These are phyloP conservation scores for Maudiozyma serrabonitensis DNA, from an alignment of 805 yeast genomes.

Conservation along the genomic window DNA sequence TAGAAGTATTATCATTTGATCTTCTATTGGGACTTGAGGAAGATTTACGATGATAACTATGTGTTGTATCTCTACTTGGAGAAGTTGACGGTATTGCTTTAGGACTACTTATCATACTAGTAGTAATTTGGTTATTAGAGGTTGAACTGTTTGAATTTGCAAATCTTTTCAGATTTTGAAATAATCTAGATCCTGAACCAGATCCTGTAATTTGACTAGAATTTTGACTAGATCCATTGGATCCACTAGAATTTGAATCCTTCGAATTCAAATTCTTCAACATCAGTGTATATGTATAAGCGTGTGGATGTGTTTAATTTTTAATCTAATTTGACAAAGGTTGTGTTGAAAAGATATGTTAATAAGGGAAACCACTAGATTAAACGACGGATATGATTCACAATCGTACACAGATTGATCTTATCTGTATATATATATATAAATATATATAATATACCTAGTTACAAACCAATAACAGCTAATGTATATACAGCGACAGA, in stretches of 20 bases:
- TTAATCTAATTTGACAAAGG: too few relatives aligned
- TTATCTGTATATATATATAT: too few relatives aligned
- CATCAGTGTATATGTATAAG: constrained; percentile 1
- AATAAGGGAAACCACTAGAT: too few relatives aligned
- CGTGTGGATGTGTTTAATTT: too few relatives aligned
- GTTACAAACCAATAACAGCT: too few relatives aligned
- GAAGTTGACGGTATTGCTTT: neutral
- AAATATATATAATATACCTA: too few relatives aligned
- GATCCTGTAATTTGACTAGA: constrained; percentile 8
- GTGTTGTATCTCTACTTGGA: neutral
- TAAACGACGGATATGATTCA: too few relatives aligned
- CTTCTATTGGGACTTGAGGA: neutral
- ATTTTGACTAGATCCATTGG: constrained; percentile 2
- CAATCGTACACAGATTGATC: too few relatives aligned
- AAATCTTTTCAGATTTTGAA: constrained; percentile 23
- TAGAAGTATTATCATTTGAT: neutral
- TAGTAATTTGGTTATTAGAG: constrained; percentile 3
- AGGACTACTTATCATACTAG: constrained; percentile 3
- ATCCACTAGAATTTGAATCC: constrained; percentile 4
- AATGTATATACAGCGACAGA: too few relatives aligned
- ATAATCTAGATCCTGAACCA: constrained; percentile 13
- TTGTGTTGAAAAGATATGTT: too few relatives aligned
- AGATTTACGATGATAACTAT: too few relatives aligned
- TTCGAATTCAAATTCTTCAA: constrained; percentile 3
- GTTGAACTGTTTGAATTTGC: constrained; percentile 8